Percentiles rank a stretch among this genome's conserved stretches.
These are phyloP conservation scores for Ordospora pajunii DNA, from an alignment of 371 early-diverging fungal genomes.

Conservation along the genomic window DNA sequence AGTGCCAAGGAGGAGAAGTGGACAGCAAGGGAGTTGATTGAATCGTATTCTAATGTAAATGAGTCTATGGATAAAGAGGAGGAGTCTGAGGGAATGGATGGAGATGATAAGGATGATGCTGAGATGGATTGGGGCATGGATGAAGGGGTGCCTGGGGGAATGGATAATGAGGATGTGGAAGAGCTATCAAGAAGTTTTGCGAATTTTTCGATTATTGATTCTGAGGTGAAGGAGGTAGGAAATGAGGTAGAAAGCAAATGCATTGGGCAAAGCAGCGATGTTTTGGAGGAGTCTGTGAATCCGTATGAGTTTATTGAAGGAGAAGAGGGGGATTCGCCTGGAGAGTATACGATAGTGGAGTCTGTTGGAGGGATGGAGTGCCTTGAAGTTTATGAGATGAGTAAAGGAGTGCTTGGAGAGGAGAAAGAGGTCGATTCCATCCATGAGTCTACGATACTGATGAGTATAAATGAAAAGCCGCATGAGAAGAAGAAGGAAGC, in stretches of 20 bases:
- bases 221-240: not conserved
- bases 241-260: not conserved
- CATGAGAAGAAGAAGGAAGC: not conserved
- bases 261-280: not conserved
- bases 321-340: not conserved
- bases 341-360: slow-evolving; percentile 1
- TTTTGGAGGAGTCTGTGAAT: not conserved
- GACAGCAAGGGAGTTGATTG: not conserved
- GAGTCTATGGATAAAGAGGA: not conserved
- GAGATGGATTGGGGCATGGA: not conserved
- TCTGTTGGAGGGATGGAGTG: not conserved
- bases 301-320: not conserved
- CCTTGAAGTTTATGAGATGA: not conserved
- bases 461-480: not conserved
- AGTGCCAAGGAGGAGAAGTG: not conserved
- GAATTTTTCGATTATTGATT: slow-evolving; percentile 2
- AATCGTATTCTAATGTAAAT: not conserved
- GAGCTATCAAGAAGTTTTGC: not conserved
- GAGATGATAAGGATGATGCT: not conserved
- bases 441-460: not conserved
- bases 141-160: not conserved
- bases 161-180: not conserved
- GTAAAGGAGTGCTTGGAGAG: not conserved
- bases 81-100: not conserved
- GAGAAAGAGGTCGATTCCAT: not conserved